Evolutionary conservation across 441 rosid genomes (phyloP).

Genomic region (Bruguiera hainesii): DNA sequence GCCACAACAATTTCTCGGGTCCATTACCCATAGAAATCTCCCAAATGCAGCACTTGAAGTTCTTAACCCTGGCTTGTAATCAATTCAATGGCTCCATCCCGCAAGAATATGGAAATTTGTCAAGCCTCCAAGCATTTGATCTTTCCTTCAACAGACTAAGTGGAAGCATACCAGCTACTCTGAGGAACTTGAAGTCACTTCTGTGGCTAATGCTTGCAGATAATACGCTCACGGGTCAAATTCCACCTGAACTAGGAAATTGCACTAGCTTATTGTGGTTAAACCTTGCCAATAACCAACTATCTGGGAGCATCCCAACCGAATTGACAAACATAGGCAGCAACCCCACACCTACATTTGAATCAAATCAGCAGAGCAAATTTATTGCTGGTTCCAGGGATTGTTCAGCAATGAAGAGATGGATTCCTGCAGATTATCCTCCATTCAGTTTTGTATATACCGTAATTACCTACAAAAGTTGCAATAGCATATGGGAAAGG

Average conservation of each 20-base stretch:
- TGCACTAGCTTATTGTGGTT: slow-evolving; percentile 83
- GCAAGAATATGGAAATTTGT: slow-evolving; percentile 56
- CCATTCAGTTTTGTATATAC: slow-evolving; percentile 73
- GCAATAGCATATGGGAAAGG: slow-evolving; percentile 72
- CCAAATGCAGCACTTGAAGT: slow-evolving; percentile 48
- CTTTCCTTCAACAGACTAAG: slow-evolving; percentile 66
- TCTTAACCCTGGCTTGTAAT: slow-evolving; percentile 59
- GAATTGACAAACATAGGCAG: slow-evolving; percentile 60
- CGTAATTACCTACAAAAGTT: slow-evolving; percentile 63
- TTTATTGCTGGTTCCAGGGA: slow-evolving; percentile 61
- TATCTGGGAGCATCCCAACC: slow-evolving; percentile 56
- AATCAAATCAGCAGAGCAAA: slow-evolving; percentile 34
- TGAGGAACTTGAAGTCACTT: slow-evolving; percentile 68
- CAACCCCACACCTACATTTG: slow-evolving; percentile 49
- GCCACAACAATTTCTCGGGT: slow-evolving; percentile 68
- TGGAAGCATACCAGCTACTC: slow-evolving; percentile 60
- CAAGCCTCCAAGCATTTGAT: slow-evolving; percentile 68
- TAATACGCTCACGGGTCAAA: slow-evolving; percentile 57
- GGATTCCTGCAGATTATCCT: slow-evolving; percentile 93
- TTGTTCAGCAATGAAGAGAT: slow-evolving; percentile 72
- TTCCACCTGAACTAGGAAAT: slow-evolving; percentile 68
- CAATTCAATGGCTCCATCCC: slow-evolving; percentile 66
- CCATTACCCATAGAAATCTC: slow-evolving; percentile 58
- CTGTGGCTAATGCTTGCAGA: slow-evolving; percentile 92
- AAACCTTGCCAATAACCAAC: slow-evolving; percentile 70